These are phyloP conservation scores for Daldinia caldariorum DNA, from an alignment of 495 filamentous ascomycete species.

Conservation along the genomic window DNA sequence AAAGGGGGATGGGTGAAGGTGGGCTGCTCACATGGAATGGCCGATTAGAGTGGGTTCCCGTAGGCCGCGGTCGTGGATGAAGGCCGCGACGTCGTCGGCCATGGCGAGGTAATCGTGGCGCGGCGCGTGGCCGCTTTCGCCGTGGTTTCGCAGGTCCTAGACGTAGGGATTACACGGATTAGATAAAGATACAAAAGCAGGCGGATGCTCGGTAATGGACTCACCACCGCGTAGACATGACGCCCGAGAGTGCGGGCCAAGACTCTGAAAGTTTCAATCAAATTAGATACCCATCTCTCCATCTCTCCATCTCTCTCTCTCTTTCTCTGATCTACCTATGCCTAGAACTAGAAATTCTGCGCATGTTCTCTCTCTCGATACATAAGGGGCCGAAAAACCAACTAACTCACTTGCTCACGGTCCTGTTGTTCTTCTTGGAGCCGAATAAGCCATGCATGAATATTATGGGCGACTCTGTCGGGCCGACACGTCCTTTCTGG, in stretches of 20 bases:
- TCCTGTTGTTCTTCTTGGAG: conserved; percentile 94
- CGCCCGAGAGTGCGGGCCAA: conserved; percentile 84
- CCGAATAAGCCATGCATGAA: conserved; percentile 96
- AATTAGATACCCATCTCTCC: neutral
- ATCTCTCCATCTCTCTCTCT: neutral
- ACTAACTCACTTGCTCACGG: conserved; percentile 88
- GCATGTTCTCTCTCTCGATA: neutral
- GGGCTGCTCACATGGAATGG: conserved; percentile 82
- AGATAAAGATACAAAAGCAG: neutral
- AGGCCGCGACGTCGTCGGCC: conserved; percentile 85
- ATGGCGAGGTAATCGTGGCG: conserved; percentile 86
- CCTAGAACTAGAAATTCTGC: neutral
- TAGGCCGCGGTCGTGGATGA: conserved; percentile 79
- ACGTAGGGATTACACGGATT: conserved; percentile 19
- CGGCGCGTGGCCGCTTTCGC: conserved; percentile 80
- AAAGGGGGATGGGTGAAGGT: neutral
- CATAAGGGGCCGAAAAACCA: neutral
- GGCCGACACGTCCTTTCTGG: conserved; percentile 48
- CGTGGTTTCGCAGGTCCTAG: conserved; percentile 95
- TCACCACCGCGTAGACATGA: conserved; percentile 83
- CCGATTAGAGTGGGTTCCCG: conserved; percentile 81
- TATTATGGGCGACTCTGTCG: conserved; percentile 73
- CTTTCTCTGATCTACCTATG: neutral
- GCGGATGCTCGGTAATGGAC: conserved; percentile 36
- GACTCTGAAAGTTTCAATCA: conserved; percentile 62